These are phyloP conservation scores for Apiospora arundinis DNA, from an alignment of 2,329 filamentous ascomycete species.

Conservation along the genomic window DNA sequence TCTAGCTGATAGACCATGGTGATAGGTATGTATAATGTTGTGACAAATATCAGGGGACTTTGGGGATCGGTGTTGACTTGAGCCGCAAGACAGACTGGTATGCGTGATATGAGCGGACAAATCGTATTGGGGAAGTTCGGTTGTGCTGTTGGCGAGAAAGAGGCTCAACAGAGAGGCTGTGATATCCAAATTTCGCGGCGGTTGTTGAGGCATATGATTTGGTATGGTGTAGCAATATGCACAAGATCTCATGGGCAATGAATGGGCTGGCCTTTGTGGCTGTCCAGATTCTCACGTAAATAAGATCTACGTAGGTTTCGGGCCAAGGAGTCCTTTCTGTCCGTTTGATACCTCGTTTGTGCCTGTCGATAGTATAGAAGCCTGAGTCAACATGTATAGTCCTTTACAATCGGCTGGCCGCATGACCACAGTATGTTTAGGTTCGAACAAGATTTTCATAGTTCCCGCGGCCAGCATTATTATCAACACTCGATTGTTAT, in stretches of 20 bases:
- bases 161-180: background rate
- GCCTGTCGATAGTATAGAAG: too few species aligned
- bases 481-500: background rate
- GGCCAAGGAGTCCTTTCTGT: background rate
- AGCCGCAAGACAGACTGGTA: background rate
- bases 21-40: background rate
- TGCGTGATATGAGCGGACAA: background rate
- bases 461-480: too few species aligned
- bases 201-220: background rate
- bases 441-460: background rate
- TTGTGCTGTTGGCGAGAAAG: background rate
- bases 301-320: background rate
- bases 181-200: background rate
- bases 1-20: conserved; percentile 43
- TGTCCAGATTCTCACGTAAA: background rate
- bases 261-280: too few species aligned
- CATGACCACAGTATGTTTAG: background rate
- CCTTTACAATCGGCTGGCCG: background rate
- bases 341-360: background rate
- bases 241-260: too few species aligned
- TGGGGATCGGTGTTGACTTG: background rate
- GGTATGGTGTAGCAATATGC: background rate
- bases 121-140: background rate
- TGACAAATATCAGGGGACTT: background rate
- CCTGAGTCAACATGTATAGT: background rate